Conservation (phyloP, 2,329 filamentous ascomycete genomes). For the Thelonectria blattea region DNA sequence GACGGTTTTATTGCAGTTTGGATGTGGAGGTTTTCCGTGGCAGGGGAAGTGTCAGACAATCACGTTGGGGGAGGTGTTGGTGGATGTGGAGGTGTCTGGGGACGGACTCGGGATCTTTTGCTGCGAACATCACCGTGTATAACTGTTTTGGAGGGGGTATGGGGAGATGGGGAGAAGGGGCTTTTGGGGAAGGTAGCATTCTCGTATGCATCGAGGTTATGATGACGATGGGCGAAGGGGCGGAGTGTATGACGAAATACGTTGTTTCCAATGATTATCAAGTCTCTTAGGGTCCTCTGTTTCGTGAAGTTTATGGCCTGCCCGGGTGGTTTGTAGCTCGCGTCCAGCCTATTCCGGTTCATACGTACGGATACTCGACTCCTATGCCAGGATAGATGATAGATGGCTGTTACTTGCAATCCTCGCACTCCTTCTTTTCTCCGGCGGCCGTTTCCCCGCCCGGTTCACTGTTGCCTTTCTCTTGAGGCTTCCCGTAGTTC, state of each 20-base stretch:
- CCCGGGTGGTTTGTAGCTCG: too few relatives aligned
- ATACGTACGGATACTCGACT: too few relatives aligned
- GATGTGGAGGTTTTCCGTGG: conserved; percentile 24
- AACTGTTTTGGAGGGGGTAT: conserved; percentile 18
- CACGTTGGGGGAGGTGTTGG: not conserved
- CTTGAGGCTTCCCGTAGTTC: conserved; percentile 39
- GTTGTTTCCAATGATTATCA: conserved; percentile 10
- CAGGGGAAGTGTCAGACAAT: not conserved
- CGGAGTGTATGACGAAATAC: conserved; percentile 17
- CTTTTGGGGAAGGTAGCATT: not conserved
- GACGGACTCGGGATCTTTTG: conserved; percentile 15
- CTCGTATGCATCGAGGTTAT: conserved; percentile 17
- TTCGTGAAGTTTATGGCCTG: not conserved
- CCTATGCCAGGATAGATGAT: not conserved
- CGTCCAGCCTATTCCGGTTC: too few relatives aligned
- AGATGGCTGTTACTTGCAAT: conserved; percentile 31
- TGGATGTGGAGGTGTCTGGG: conserved; percentile 5
- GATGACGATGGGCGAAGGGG: conserved; percentile 17
- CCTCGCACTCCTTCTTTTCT: conserved; percentile 35
- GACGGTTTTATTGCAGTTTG: conserved; percentile 31
- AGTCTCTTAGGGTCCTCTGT: not conserved
- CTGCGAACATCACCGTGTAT: conserved; percentile 20
- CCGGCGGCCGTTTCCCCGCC: conserved; percentile 11
- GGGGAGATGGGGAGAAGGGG: not conserved
- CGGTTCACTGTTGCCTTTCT: conserved; percentile 14